Evolutionary conservation across 257 asterid species (phyloP).

Genomic region (Solanum dulcamara): DNA sequence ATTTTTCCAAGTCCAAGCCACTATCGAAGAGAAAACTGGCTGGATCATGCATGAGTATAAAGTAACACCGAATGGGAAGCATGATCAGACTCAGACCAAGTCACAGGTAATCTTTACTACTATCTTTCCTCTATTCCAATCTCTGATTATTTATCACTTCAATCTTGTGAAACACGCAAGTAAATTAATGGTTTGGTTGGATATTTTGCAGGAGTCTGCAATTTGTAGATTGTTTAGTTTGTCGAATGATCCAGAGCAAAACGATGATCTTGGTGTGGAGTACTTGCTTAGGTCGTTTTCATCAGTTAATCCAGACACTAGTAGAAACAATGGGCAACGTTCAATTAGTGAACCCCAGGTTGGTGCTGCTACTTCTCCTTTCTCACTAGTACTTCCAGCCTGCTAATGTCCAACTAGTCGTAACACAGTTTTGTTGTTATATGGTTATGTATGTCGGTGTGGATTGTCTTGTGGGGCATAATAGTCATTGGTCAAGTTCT

Average conservation of each 20-base stretch:
- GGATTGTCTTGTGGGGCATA: not conserved
- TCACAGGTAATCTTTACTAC: slow-evolving; percentile 29
- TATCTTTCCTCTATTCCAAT: not conserved
- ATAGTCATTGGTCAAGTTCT: not conserved
- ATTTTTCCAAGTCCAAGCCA: slow-evolving; percentile 28
- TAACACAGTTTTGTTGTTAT: not conserved
- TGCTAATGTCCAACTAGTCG: not conserved
- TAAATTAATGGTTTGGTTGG: slow-evolving; percentile 25
- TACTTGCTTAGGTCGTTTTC: not conserved
- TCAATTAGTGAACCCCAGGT: slow-evolving; percentile 25
- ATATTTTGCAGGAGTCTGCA: slow-evolving; percentile 38
- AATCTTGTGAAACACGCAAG: slow-evolving; percentile 13
- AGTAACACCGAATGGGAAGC: slow-evolving; percentile 16
- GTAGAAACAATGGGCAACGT: slow-evolving; percentile 2
- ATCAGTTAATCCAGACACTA: not conserved
- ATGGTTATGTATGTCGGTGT: not conserved
- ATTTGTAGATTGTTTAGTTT: slow-evolving; percentile 45
- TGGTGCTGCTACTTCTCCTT: slow-evolving; percentile 1
- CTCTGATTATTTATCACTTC: not conserved
- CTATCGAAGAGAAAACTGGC: slow-evolving; percentile 21
- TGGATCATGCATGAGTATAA: slow-evolving; percentile 60
- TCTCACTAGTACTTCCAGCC: not conserved
- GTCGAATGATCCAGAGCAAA: not conserved
- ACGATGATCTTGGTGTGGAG: not conserved
- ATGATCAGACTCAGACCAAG: slow-evolving; percentile 2